Evolutionary conservation across 441 rosid genomes (phyloP).

Genomic region (Gossypium schwendimanii): DNA sequence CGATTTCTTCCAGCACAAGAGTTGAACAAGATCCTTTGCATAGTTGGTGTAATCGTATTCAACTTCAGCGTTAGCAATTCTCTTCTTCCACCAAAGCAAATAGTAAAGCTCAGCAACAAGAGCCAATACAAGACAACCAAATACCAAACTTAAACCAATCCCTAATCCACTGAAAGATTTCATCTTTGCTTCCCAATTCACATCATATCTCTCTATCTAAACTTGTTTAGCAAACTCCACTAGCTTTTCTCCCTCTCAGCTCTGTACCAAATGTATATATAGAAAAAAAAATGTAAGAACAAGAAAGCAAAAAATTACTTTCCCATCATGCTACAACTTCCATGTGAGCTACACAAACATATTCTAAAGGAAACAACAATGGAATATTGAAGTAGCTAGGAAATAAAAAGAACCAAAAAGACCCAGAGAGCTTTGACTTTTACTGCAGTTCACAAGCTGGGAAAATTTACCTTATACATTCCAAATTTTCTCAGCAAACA

Average conservation of each 20-base stretch:
- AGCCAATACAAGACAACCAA: slow-evolving; percentile 68
- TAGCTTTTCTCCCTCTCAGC: slow-evolving; percentile 3
- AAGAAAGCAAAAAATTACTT: not conserved
- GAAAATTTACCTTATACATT: slow-evolving; percentile 5
- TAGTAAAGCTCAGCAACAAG: slow-evolving; percentile 69
- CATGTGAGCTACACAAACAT: not conserved
- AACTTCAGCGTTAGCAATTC: slow-evolving; percentile 27
- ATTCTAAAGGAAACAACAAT: not conserved
- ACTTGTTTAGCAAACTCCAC: not conserved
- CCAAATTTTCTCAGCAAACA: not conserved
- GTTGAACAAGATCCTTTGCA: slow-evolving; percentile 51
- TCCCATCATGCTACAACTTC: not conserved
- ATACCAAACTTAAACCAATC: slow-evolving; percentile 59
- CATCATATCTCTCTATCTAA: slow-evolving; percentile 39
- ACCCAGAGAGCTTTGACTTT: slow-evolving; percentile 13
- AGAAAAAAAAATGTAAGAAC: not conserved
- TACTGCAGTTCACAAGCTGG: slow-evolving; percentile 24
- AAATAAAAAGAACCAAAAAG: not conserved
- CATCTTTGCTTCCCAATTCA: slow-evolving; percentile 48
- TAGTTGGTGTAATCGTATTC: slow-evolving; percentile 41
- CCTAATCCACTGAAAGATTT: slow-evolving; percentile 52
- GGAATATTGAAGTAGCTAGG: not conserved
- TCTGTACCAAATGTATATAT: not conserved
- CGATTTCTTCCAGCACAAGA: slow-evolving; percentile 61
- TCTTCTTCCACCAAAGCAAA: slow-evolving; percentile 59